Evolutionary conservation across 371 early-diverging fungal species (phyloP).

Genomic region (Actinomortierella ambigua): DNA sequence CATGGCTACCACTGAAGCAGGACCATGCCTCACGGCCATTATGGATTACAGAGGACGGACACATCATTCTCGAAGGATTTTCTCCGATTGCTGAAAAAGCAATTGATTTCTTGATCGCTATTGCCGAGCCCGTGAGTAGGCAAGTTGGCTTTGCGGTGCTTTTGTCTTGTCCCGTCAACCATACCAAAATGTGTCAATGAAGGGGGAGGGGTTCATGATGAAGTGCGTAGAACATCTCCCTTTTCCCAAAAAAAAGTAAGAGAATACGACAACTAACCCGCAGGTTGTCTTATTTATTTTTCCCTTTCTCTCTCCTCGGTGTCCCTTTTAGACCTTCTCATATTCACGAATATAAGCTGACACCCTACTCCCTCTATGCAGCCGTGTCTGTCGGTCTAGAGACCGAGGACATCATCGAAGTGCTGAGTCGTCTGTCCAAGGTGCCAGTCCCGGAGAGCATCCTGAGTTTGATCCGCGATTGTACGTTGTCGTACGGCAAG

Average conservation of each 20-base stretch:
- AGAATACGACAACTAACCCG: background rate
- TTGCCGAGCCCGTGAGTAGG: constrained; percentile 97
- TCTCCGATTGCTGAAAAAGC: constrained; percentile 95
- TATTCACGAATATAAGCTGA: constrained; percentile 99
- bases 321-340: constrained; percentile 81
- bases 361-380: constrained; percentile 98
- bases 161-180: no score
- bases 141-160: no score
- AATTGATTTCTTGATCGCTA: constrained; percentile 98
- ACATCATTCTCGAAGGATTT: constrained; percentile 97
- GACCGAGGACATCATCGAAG: constrained; percentile 94
- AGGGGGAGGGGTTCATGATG: no score
- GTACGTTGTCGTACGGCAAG: constrained; percentile 96
- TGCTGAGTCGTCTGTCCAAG: constrained; percentile 92
- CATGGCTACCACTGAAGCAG: constrained; percentile 81
- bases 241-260: no score
- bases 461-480: constrained; percentile 85
- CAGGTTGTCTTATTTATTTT: no score
- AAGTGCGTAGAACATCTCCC: no score
- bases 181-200: no score
- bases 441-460: constrained; percentile 89
- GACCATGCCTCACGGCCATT: constrained; percentile 91
- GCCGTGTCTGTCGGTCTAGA: constrained; percentile 99
- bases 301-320: constrained; percentile 7
- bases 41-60: constrained; percentile 94